Percentiles rank a stretch among this genome's conserved stretches.
Conservation (phyloP, 495 filamentous ascomycete genomes). For the Penicillium arizonense region DNA sequence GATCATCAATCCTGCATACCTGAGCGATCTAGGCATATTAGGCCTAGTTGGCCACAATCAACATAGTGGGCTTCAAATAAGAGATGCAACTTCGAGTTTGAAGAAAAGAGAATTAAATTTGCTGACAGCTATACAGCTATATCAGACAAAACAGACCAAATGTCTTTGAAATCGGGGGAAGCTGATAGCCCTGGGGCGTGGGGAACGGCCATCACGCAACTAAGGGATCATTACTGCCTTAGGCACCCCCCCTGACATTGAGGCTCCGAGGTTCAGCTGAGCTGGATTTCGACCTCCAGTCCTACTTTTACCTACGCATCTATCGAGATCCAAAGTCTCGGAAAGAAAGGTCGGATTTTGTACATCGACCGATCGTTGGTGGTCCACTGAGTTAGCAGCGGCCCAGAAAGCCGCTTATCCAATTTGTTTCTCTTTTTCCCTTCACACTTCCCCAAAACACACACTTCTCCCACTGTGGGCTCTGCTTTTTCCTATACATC, state of each 20-base stretch:
- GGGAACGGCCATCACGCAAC: conserved; percentile 1
- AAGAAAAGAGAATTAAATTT: not conserved
- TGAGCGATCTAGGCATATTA: not conserved
- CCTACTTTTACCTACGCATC: no score
- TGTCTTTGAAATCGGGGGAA: not conserved
- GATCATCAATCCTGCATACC: conserved; percentile 3
- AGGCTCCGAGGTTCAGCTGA: not conserved
- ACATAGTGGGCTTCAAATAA: not conserved
- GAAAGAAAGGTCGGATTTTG: no score
- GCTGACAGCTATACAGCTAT: no score
- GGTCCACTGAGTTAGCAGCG: conserved; percentile 7
- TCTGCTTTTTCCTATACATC: not conserved
- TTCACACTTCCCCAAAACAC: not conserved
- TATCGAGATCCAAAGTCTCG: no score
- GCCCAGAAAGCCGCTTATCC: conserved; percentile 20
- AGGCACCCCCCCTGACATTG: not conserved
- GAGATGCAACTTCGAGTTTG: not conserved
- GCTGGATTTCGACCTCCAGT: not conserved
- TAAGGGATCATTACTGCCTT: not conserved
- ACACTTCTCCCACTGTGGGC: not conserved
- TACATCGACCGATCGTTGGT: not conserved
- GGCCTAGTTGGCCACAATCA: not conserved
- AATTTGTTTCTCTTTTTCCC: conserved; percentile 31
- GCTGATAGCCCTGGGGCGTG: not conserved
- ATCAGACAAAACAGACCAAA: not conserved